phyloP scores from a whole-genome alignment of 176 grass and related monocot species.

The Canna indica region DNA sequence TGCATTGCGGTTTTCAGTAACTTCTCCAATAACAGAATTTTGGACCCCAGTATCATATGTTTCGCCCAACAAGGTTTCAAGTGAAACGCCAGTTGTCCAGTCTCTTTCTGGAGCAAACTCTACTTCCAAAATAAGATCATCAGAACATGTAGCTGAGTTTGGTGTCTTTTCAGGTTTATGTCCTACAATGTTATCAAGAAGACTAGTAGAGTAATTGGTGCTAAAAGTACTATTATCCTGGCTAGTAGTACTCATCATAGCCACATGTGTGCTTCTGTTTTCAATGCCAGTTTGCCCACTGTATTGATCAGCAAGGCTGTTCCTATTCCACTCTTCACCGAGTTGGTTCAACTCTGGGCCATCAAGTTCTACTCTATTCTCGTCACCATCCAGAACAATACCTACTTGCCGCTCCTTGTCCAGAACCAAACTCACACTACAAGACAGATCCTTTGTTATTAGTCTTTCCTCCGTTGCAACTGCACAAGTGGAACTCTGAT shows the following conservation, averaged over 20 bases:
- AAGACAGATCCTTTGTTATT: slow-evolving; percentile 25
- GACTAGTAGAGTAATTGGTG: slow-evolving; percentile 5
- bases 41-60: slow-evolving; percentile 29
- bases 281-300: slow-evolving; percentile 9
- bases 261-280: slow-evolving; percentile 4
- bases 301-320: not conserved
- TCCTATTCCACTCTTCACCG: slow-evolving; percentile 5
- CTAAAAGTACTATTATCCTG: slow-evolving; percentile 15
- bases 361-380: slow-evolving; percentile 9
- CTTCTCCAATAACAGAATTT: slow-evolving; percentile 12
- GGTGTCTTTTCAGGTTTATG: slow-evolving; percentile 19
- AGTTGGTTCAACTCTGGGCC: slow-evolving; percentile 1
- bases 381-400: not conserved
- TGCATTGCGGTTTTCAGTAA: not conserved
- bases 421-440: not conserved
- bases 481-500: not conserved
- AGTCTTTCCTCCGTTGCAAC: slow-evolving; percentile 3
- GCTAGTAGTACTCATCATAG: slow-evolving; percentile 7
- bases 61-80: slow-evolving; percentile 43
- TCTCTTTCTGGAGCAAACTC: slow-evolving; percentile 11
- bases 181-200: not conserved
- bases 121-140: slow-evolving; percentile 25
- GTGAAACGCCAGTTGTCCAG: slow-evolving; percentile 23
- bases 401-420: not conserved
- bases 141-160: slow-evolving; percentile 16